Percentiles rank a stretch among this genome's conserved stretches.
phyloP scores from a whole-genome alignment of 2,329 filamentous ascomycete genomes.

The Nemania bipapillata region DNA sequence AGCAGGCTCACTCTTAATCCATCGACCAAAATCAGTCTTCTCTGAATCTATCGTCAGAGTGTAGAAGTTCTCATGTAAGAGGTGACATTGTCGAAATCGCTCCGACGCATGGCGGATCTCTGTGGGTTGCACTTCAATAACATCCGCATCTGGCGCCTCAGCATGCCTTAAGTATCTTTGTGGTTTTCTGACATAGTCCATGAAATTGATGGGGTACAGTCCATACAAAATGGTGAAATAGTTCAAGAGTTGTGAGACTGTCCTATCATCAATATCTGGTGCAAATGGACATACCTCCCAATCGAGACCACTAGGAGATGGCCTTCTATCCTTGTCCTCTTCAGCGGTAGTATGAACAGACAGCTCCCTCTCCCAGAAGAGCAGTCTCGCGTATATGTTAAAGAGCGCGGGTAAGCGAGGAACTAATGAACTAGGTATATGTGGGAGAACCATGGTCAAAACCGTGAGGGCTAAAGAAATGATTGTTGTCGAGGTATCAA shows the following conservation, averaged over 20 bases:
- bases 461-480: conserved; percentile 79
- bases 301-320: conserved; percentile 50
- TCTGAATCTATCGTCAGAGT: conserved; percentile 82
- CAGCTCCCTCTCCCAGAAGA: conserved; percentile 78
- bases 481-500: conserved; percentile 79
- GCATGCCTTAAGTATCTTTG: conserved; percentile 80
- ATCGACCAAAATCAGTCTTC: conserved; percentile 78
- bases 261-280: conserved; percentile 69
- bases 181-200: conserved; percentile 85
- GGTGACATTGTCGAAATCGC: conserved; percentile 75
- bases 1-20: conserved; percentile 81
- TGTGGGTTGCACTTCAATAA: conserved; percentile 80
- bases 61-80: conserved; percentile 87
- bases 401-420: conserved; percentile 77
- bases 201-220: conserved; percentile 84
- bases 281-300: conserved; percentile 75
- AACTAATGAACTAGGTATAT: conserved; percentile 78
- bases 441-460: conserved; percentile 83
- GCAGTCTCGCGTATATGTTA: conserved; percentile 80
- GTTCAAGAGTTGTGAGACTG: conserved; percentile 73
- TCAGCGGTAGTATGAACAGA: conserved; percentile 55
- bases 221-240: conserved; percentile 88
- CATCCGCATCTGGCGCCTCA: conserved; percentile 74
- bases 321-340: conserved; percentile 54
- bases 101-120: conserved; percentile 82